Conservation (phyloP, 164 flowering plant species). For the Umbellularia californica region DNA sequence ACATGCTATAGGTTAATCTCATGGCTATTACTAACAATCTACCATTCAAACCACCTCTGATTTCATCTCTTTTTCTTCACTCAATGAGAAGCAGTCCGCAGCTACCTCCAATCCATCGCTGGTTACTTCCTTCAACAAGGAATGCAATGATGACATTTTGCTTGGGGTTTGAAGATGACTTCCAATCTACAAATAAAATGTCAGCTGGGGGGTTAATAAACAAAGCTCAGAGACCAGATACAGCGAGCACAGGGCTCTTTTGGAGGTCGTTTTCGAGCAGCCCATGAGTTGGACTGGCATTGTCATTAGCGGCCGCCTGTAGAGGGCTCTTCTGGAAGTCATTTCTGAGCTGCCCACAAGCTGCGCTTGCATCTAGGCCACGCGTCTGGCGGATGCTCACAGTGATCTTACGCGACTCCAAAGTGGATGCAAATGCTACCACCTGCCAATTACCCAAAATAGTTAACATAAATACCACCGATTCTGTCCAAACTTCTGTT, state of each 20-base stretch:
- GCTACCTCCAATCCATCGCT: no score
- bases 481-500: not conserved
- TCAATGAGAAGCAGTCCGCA: not conserved
- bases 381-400: slow-evolving; percentile 83
- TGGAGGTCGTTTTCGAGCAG: slow-evolving; percentile 85
- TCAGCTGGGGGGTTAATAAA: slow-evolving; percentile 1
- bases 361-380: slow-evolving; percentile 94
- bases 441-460: slow-evolving; percentile 36
- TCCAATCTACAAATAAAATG: not conserved
- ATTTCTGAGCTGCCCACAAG: slow-evolving; percentile 96
- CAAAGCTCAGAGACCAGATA: not conserved
- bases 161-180: no score
- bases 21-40: no score
- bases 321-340: slow-evolving; percentile 83
- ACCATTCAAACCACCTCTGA: not conserved
- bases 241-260: slow-evolving; percentile 51
- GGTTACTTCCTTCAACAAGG: no score
- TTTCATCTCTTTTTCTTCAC: not conserved
- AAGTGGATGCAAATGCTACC: slow-evolving; percentile 64
- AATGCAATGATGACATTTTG: no score
- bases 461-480: not conserved
- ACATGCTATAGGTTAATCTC: not conserved
- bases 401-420: slow-evolving; percentile 81
- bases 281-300: slow-evolving; percentile 95
- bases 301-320: slow-evolving; percentile 13